Evolutionary conservation across 2,329 filamentous ascomycete species (phyloP).

Genomic region (Mycogone perniciosa): DNA sequence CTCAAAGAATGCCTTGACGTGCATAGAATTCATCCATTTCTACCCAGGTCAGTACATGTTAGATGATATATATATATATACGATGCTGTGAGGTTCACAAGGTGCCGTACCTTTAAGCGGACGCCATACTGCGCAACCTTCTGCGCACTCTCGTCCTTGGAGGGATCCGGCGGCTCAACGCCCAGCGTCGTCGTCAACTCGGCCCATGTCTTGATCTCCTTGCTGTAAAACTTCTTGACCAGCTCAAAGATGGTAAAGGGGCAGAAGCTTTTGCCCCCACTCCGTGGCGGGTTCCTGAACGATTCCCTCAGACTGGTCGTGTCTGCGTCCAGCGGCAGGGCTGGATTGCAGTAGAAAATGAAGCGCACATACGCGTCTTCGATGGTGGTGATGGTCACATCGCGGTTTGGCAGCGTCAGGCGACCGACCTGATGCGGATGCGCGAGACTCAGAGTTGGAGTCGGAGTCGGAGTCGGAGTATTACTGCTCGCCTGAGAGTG

Average conservation of each 20-base stretch:
- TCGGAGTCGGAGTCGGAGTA: constrained; percentile 11
- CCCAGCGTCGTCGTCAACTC: constrained; percentile 82
- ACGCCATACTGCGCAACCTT: constrained; percentile 95
- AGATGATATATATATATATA: not conserved
- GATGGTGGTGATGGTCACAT: constrained; percentile 64
- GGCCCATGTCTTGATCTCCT: constrained; percentile 89
- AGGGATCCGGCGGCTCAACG: constrained; percentile 73
- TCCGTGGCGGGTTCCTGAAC: constrained; percentile 76
- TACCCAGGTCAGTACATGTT: constrained; percentile 25
- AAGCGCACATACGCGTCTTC: constrained; percentile 80
- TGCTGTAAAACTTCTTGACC: constrained; percentile 69
- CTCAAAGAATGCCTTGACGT: constrained; percentile 91
- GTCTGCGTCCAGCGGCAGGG: constrained; percentile 60
- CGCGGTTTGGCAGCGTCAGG: constrained; percentile 53
- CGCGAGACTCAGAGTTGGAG: no score
- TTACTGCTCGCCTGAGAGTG: constrained; percentile 6
- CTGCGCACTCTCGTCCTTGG: constrained; percentile 82
- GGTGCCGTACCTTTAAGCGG: constrained; percentile 63
- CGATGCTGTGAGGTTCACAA: constrained; percentile 15
- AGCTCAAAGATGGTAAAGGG: constrained; percentile 72
- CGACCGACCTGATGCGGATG: constrained; percentile 7
- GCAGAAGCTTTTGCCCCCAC: constrained; percentile 80
- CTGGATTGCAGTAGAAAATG: constrained; percentile 86
- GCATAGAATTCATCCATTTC: constrained; percentile 97
- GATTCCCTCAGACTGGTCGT: constrained; percentile 64